Percentiles rank a stretch among this genome's conserved stretches.
These are phyloP conservation scores for Rhodotorula sp. DNA, from an alignment of 1,284 basidiomycete species.

Conservation along the genomic window DNA sequence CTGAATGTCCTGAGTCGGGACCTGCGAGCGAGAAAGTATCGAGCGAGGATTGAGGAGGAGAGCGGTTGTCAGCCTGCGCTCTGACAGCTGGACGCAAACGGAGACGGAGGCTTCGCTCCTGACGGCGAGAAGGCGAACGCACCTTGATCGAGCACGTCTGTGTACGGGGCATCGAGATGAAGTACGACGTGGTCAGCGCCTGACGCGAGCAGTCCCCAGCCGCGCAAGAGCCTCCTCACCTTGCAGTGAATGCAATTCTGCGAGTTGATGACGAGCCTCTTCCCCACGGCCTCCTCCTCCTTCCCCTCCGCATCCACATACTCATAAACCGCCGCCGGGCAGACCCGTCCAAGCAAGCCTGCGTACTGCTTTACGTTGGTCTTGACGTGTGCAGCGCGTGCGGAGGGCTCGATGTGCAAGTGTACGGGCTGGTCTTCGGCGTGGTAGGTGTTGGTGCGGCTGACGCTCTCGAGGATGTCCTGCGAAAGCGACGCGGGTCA, in stretches of 20 bases:
- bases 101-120: too few species aligned
- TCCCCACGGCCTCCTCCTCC: constrained; percentile 62
- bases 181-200: background rate
- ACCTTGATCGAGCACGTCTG: constrained; percentile 82
- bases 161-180: background rate
- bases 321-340: constrained; percentile 96
- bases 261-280: constrained; percentile 93
- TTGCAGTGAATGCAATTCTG: constrained; percentile 95
- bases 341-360: constrained; percentile 81
- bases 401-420: constrained; percentile 59
- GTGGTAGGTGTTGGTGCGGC: constrained; percentile 93
- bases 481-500: too few species aligned
- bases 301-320: constrained; percentile 69
- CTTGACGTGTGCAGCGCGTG: constrained; percentile 62
- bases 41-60: background rate
- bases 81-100: too few species aligned
- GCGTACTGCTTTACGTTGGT: constrained; percentile 78
- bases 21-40: background rate
- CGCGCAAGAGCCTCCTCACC: background rate
- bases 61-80: background rate
- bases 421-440: constrained; percentile 94
- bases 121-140: background rate
- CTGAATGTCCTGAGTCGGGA: constrained; percentile 71
- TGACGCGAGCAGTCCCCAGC: background rate
- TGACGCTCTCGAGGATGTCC: constrained; percentile 86